Base-by-base conservation (phyloP, 371 early-diverging fungal species). In the Smittium mucronatum region DNA sequence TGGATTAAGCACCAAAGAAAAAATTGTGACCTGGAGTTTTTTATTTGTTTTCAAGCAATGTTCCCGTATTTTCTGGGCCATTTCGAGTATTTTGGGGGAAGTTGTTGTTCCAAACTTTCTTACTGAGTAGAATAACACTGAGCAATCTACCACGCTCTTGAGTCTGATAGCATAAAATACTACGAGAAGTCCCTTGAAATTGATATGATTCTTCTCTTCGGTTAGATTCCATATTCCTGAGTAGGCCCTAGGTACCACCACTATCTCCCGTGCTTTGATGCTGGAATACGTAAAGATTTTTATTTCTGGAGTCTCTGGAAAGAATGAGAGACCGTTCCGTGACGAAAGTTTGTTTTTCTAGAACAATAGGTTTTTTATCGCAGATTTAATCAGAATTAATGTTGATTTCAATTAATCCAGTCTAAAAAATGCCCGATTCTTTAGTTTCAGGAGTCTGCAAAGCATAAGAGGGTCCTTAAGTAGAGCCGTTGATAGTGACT, bases 401-500 rank as follows among this genome's bases (percentile, higher is more conserved):
- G 47, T 11, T 21, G 47, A 47, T 21, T 47, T 32, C 63, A 21
- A 29, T 63, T 29, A 15, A 11, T 47, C 21, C 47, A 47, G 5
- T 11, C 11, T 47, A 5, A 21, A 47, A 5, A 47, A 21, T 21
- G 47, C 5, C 5, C 21, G 5, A 47, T 47, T 47, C 47, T 47
- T 47, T 5, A 47, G 47, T 11, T 11, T 11, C 21, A 47, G 47
- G 21, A 47, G 5, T 47, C 47, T 5, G 47, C 5, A 21, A 47
- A 47, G 47, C 47, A 47, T 11, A 21, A 47, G 47, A 47, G 11
- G 47, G 21, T 21, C 33, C 29, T 0, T 16, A 11, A 25, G 25
- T 26, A 68, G 32, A n/a, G 69, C 73, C 29, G 57, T 58, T 11
- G 34, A 29, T 0, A 69, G 16, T 25, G 73, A 63, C 30, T 35